A percentile compares a stretch with the other conserved stretches of the same genome.
Evolutionary conservation across 2,329 filamentous ascomycete genomes (phyloP).

Genomic region (Hypoxylon sp.): DNA sequence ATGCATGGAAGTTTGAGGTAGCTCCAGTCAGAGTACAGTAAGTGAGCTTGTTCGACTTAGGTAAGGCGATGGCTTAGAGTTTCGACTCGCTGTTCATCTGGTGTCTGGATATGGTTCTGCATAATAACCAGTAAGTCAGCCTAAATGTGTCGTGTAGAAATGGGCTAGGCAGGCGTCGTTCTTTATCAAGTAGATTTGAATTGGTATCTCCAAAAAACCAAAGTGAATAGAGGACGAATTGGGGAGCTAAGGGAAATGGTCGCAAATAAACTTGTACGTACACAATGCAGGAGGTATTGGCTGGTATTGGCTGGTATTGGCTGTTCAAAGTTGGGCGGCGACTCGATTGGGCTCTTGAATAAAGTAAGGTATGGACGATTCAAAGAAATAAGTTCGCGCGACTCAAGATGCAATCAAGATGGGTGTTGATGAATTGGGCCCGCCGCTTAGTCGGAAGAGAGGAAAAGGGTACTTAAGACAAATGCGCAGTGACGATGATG

Average conservation of each 20-base stretch:
- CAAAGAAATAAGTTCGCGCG: conserved; percentile 17
- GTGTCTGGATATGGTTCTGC: conserved; percentile 14
- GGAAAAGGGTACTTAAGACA: conserved; percentile 11
- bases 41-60: conserved; percentile 15
- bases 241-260: conserved; percentile 13
- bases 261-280: conserved; percentile 8
- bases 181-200: conserved; percentile 13
- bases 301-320: no score
- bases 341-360: conserved; percentile 29
- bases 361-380: conserved; percentile 6
- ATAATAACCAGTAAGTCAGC: conserved; percentile 25
- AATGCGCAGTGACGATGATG: conserved; percentile 39
- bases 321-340: conserved; percentile 23
- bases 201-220: conserved; percentile 1
- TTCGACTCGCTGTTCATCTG: conserved; percentile 12
- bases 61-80: conserved; percentile 8
- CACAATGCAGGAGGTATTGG: conserved; percentile 13
- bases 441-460: conserved; percentile 3
- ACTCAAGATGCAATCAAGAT: conserved; percentile 22
- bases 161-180: neutral
- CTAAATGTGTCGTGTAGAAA: conserved; percentile 13
- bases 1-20: conserved; percentile 29
- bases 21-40: conserved; percentile 12
- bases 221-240: conserved; percentile 5
- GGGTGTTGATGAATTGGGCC: conserved; percentile 12